Evolutionary conservation across 768 basidiomycete genomes (phyloP).

Genomic region (Mycena maculata): DNA sequence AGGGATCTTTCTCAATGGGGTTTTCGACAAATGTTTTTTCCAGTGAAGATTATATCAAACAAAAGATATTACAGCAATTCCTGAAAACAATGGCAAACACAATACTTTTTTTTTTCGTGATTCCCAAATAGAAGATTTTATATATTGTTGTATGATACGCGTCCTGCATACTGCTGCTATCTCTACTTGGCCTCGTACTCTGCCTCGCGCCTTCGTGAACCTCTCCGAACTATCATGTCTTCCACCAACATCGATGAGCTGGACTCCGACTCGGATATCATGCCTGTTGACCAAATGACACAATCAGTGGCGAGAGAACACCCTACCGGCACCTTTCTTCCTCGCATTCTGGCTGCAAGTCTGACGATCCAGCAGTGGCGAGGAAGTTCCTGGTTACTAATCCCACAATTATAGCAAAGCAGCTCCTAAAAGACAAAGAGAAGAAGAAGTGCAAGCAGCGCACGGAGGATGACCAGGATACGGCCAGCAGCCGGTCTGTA

Average conservation of each 20-base stretch:
- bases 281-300: neutral
- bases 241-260: neutral
- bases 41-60: too few species aligned
- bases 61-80: too few species aligned
- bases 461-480: neutral
- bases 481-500: too few species aligned
- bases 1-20: too few species aligned
- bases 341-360: neutral
- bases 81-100: constrained; percentile 12
- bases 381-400: neutral
- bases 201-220: too few species aligned
- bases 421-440: neutral
- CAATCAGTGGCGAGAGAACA: neutral
- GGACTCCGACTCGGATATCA: neutral
- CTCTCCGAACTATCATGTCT: neutral
- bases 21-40: too few species aligned
- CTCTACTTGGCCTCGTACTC: neutral
- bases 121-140: constrained; percentile 9
- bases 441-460: neutral
- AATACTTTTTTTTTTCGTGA: constrained; percentile 1
- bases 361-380: neutral
- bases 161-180: neutral
- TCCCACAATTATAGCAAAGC: neutral
- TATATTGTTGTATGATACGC: neutral
- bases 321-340: neutral